Base-by-base conservation (phyloP, 2,329 filamentous ascomycete genomes). In the Fusarium sp. region DNA sequence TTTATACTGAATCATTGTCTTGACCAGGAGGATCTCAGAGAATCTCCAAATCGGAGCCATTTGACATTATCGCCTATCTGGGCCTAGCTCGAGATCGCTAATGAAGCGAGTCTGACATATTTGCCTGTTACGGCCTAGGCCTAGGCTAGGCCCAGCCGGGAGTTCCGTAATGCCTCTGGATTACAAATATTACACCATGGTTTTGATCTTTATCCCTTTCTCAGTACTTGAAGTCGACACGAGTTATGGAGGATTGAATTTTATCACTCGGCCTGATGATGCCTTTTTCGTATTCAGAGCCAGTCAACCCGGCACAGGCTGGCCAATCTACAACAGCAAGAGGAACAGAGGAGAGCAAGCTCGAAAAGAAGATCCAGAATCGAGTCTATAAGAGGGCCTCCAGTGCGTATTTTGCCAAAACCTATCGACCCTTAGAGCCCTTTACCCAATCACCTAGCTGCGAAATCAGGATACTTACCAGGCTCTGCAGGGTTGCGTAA, bases 331-430 rank as follows among this genome's bases (percentile, higher is more conserved):
- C 17, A 5, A 9, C 6, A 7, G 2, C 14, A 9, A 24, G 6
- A 3, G 46, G 21, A 11, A 0, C 24, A 2, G 4, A 24, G 6
- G 17, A 7, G 3, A 10, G 4, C 17, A 24, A 24, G 9, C n/a
- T 19, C 5, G 21, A 13, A 19, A 58, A 44, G 39, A 58, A 26
- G 17, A 5, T 58, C 5, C 49, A 44, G 31, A 58, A 58, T 44
- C 38, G 55, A 7, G 14, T 55, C 2, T 33, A 55, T 5, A 58
- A 55, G 17, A n/a, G 55, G 7, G 22, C 47, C 9, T 58, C 47
- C 0, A 44, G 55, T 57, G 28, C 8, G 38, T 53, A 8, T 9
- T 1, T 5, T 13, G 10, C 28, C 10, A 31, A 10, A 13, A 31
- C 1, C 10, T 6, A 5, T 31, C 10, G 13, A 13, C 5, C 4